These are phyloP conservation scores for Chlamydomonas schloesseri DNA, from an alignment of 139 green algal genomes.

Conservation along the genomic window DNA sequence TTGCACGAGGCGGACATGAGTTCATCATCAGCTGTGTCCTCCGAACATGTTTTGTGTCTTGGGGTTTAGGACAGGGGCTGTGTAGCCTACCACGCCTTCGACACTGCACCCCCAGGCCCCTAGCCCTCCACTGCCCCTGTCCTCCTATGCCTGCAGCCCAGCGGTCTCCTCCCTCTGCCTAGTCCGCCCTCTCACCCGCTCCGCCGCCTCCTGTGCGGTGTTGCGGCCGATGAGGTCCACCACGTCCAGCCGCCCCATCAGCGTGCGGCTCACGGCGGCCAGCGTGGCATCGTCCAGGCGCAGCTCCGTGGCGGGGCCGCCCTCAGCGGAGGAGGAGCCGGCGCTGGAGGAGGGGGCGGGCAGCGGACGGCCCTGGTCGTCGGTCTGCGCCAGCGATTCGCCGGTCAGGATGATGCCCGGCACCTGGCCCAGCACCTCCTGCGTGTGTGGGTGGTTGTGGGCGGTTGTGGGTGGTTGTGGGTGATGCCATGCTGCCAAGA, in stretches of 20 bases:
- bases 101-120: no score
- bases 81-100: no score
- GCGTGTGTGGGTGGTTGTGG: not conserved
- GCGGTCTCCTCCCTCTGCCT: no score
- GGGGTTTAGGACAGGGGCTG: no score
- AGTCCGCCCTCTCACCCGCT: conserved; percentile 56
- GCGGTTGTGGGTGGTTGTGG: not conserved
- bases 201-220: conserved; percentile 66
- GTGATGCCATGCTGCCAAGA: no score
- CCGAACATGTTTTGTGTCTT: no score
- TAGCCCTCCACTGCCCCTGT: no score
- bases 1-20: no score
- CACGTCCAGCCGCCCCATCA: conserved; percentile 71
- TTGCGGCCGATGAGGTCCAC: conserved; percentile 67
- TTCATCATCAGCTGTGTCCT: no score
- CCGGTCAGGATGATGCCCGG: conserved; percentile 43
- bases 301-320: conserved; percentile 28
- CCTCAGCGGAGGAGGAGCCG: no score
- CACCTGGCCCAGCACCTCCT: conserved; percentile 62
- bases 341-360: not conserved
- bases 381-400: not conserved
- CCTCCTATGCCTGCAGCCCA: no score
- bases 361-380: not conserved
- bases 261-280: conserved; percentile 45
- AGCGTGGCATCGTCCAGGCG: conserved; percentile 62